Base-by-base conservation (phyloP, 2,329 filamentous ascomycete species). In the Whalleya microplaca region DNA sequence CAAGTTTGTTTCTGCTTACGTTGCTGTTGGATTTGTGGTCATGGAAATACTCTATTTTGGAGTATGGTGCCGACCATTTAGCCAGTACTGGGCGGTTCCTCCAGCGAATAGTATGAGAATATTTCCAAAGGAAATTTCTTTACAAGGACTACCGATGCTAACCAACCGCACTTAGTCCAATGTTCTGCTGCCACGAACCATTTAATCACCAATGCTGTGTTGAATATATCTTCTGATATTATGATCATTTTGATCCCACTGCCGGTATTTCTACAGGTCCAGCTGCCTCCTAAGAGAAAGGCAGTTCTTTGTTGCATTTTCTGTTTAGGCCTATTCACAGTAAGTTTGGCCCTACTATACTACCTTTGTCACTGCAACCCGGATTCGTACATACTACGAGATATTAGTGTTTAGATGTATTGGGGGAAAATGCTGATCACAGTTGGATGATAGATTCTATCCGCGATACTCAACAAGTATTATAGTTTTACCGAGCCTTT, bases 191-290 rank as follows among this genome's bases (percentile, higher is more conserved):
- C 81, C 1, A 75, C 79, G 16, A 75, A 84, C 64, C 85, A 85
- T 63, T 76, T 84, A 10, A 84, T 85, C 48, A 80, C 81, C 16
- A 84, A 86, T 56, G 79, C 81, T 1, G 75, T 78, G 3, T 79
- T 87, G 66, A 87, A 88, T 62, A 80, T 87, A 47, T 79, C 80
- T 2, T 85, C 83, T 21, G 85, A 87, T 60, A 40, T 85, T 2
- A 76, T 83, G 72, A 86, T 88, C 66, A 79, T 87, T 23, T 65
- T 76, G 2, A 79, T 87, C 19, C 83, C 84, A 1, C 75, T 87
- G 59, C 83, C 84, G 1, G 62, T 81, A 21, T 74, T 87, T 21
- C 61, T 81, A 10, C 76, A 76, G 21, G 77, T 84, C 1, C 76
- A 78, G 45, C 72, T 87, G 2, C 72, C 76, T 5, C 41, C 73